Evolutionary conservation across 192 early-diverging fungal genomes (phyloP).

Genomic region (Allomyces javanicus): DNA sequence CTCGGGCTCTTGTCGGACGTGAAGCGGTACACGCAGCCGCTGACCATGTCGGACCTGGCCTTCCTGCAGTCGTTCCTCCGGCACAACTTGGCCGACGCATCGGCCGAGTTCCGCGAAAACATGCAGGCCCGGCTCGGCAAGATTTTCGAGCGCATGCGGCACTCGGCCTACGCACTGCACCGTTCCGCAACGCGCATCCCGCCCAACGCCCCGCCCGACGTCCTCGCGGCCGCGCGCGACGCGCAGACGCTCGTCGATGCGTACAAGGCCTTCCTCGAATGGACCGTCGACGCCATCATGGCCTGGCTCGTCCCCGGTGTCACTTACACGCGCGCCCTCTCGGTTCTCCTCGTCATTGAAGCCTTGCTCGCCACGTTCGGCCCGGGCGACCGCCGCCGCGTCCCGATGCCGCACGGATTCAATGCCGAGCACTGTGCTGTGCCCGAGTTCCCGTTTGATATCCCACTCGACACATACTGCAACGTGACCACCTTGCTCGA

Average conservation of each 20-base stretch:
- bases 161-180: not conserved
- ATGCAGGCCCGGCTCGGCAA: not conserved
- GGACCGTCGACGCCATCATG: not conserved
- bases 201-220: not conserved
- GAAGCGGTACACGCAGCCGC: not conserved
- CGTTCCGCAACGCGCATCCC: not conserved
- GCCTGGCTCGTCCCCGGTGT: too few relatives aligned
- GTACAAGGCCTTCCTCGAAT: not conserved
- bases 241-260: not conserved
- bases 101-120: not conserved
- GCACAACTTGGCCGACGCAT: not conserved
- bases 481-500: not conserved
- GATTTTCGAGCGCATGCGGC: not conserved
- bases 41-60: not conserved
- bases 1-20: not conserved
- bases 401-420: not conserved
- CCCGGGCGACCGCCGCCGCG: not conserved
- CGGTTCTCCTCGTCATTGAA: too few relatives aligned
- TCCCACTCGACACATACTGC: not conserved
- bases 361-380: too few relatives aligned
- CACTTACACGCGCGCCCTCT: too few relatives aligned
- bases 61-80: not conserved
- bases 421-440: not conserved
- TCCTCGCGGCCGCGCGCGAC: not conserved
- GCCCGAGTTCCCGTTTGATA: not conserved